Conservation (phyloP, 495 filamentous ascomycete species). For the Podospora fimiseda region DNA sequence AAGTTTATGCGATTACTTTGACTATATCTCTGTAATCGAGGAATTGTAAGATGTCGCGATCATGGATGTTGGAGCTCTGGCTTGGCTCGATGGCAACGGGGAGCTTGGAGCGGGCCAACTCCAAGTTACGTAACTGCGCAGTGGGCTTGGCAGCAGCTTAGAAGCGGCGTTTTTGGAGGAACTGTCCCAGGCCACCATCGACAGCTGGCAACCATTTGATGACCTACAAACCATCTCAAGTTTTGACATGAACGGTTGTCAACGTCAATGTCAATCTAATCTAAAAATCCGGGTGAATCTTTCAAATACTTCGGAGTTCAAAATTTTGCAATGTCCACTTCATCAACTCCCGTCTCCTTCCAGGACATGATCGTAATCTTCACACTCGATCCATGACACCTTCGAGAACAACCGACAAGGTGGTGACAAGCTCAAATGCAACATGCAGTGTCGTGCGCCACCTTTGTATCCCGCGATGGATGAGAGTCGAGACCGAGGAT, state of each 20-base stretch:
- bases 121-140: slow-evolving; percentile 15
- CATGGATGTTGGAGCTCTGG: slow-evolving; percentile 4
- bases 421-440: not conserved
- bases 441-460: not conserved
- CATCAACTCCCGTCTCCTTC: too few species aligned
- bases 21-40: not conserved
- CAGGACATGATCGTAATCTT: not conserved
- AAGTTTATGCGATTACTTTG: not conserved
- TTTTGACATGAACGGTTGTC: too few species aligned
- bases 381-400: not conserved
- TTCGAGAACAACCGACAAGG: not conserved
- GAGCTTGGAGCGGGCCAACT: slow-evolving; percentile 3
- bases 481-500: not conserved
- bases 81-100: not conserved
- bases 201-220: too few species aligned
- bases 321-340: too few species aligned
- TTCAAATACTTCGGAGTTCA: too few species aligned
- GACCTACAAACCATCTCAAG: too few species aligned
- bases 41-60: not conserved
- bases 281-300: too few species aligned
- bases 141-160: slow-evolving; percentile 4
- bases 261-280: too few species aligned
- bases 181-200: too few species aligned
- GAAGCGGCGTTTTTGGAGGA: not conserved
- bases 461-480: not conserved